Conservation (phyloP, 306 rosid genomes). For the Gillenia trifoliata region DNA sequence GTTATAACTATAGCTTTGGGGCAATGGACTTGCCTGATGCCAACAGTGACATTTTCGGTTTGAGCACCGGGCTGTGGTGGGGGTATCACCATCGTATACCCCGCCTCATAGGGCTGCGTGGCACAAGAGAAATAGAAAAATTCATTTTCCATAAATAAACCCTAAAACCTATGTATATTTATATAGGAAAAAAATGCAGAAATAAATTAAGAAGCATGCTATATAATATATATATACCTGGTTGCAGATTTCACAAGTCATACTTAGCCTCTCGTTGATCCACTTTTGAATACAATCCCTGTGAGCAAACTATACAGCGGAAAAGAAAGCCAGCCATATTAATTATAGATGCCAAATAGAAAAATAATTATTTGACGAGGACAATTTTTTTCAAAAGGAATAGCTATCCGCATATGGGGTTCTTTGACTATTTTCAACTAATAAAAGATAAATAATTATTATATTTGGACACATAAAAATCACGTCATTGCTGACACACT, state of each 20-base stretch:
- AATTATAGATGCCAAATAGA: not conserved
- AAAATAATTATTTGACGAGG: not conserved
- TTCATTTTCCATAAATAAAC: not conserved
- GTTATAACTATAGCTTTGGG: not conserved
- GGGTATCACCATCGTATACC: not conserved
- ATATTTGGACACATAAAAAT: too few species aligned
- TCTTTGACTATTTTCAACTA: not conserved
- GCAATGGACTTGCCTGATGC: not conserved
- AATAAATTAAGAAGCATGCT: not conserved
- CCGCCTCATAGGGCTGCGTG: not conserved
- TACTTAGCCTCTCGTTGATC: slow-evolving; percentile 62
- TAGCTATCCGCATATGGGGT: not conserved
- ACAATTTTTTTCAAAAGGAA: not conserved
- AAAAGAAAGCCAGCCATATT: not conserved
- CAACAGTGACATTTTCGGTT: not conserved
- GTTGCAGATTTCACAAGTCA: slow-evolving; percentile 70
- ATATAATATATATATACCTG: slow-evolving; percentile 37
- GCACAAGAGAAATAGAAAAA: not conserved
- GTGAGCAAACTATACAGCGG: slow-evolving; percentile 54
- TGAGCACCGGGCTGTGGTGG: not conserved
- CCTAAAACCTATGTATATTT: not conserved
- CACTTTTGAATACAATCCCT: slow-evolving; percentile 79
- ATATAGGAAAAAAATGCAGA: not conserved
- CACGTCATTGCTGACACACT: too few species aligned
- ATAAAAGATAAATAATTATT: not conserved